Evolutionary conservation across 257 asterid species (phyloP).

Genomic region (Linderniella brevidens): DNA sequence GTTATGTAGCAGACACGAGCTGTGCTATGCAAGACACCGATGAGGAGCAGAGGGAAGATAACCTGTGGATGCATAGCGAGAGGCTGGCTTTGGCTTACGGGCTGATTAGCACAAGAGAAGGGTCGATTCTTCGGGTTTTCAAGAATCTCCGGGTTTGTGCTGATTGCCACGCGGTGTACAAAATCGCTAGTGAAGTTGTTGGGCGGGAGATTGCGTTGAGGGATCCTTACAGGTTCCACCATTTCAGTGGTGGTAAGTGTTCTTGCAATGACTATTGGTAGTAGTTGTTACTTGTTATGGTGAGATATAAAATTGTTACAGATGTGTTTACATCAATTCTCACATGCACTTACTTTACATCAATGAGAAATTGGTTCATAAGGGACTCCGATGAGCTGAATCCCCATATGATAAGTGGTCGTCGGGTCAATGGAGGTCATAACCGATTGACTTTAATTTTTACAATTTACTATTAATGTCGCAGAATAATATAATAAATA

Average conservation of each 20-base stretch:
- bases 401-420: too few species aligned
- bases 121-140: conserved; percentile 50
- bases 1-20: conserved; percentile 60
- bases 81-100: conserved; percentile 75
- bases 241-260: conserved; percentile 53
- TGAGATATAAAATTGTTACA: too few species aligned
- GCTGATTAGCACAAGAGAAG: conserved; percentile 33
- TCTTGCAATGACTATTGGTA: conserved; percentile 89
- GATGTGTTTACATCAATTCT: too few species aligned
- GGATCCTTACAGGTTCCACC: conserved; percentile 84
- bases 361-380: too few species aligned
- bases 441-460: too few species aligned
- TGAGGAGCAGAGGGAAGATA: conserved; percentile 73
- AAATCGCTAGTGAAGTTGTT: conserved; percentile 38
- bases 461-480: too few species aligned
- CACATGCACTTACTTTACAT: too few species aligned
- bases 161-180: conserved; percentile 73
- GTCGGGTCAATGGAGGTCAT: too few species aligned
- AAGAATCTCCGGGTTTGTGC: conserved; percentile 85
- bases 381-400: too few species aligned
- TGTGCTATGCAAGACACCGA: conserved; percentile 72
- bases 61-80: conserved; percentile 74
- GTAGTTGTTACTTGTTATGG: too few species aligned
- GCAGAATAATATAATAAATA: too few species aligned
- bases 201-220: conserved; percentile 48